Base-by-base conservation (phyloP, 768 basidiomycete genomes). In the Hygrophoropsis aurantiaca region DNA sequence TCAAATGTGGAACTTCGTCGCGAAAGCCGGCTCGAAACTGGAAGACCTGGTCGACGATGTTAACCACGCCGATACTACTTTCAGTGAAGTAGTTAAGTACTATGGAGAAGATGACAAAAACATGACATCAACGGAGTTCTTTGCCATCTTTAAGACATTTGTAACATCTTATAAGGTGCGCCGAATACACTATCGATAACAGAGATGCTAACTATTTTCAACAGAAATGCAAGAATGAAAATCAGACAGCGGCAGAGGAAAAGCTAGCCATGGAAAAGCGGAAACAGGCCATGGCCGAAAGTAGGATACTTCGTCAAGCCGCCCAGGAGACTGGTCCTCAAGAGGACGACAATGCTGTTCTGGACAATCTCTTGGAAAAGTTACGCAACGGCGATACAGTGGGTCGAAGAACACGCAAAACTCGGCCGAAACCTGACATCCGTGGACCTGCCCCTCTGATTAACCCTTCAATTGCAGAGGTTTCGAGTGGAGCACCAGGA, bases 61-160 rank as follows among this genome's bases (percentile, higher is more conserved):
- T 51, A 88, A 86, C 46, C 78, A 85, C 46, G 94, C 95, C 1
- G 90, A 93, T 20, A 76, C 85, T 2, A 84, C 82, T 0, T 93
- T 93, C 60, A 76, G 77, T 26, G 91, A 95, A 52, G 93, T 92
- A 15, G 78, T 95, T 49, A 83, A 77, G 47, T 95, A 92, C 61
- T 99, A 89, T 60, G 94, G 94, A 10, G 97, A 99, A 66, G 94
- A 97, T 32, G 86, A 90, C 55, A 89, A 86, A 66, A 87, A 74
- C 52, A 84, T 87, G 80, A 70, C 85, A 40, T 91, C 93, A 0
- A 77, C 87, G 3, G 95, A 97, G 59, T 99, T 98, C 72, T 99
- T 92, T 69, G 92, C 84, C 11, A 85, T 95, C 57, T 97, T 98
- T 80, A 94, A 97, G 71, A 97, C 91, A 2, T 99, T 99, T 58